Conservation (phyloP, 2,329 filamentous ascomycete genomes). For the Arthroderma sp. region DNA sequence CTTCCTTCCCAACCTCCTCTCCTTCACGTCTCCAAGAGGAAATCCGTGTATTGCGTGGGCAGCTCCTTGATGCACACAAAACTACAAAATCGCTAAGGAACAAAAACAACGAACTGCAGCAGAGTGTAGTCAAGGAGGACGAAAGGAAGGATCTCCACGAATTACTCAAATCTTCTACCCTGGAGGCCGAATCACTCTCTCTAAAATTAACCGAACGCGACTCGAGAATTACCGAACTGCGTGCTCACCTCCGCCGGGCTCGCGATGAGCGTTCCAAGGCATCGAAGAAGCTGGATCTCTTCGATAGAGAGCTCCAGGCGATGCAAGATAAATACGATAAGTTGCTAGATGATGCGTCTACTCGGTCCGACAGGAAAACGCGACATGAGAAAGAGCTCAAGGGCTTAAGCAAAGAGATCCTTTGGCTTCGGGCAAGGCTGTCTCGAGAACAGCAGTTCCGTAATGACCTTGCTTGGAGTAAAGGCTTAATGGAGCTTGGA, state of each 20-base stretch:
- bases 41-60: conserved; percentile 44
- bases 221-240: conserved; percentile 44
- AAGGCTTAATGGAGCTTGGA: conserved; percentile 65
- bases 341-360: conserved; percentile 36
- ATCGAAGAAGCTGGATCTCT: conserved; percentile 27
- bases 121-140: conserved; percentile 29
- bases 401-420: conserved; percentile 76
- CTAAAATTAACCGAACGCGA: conserved; percentile 59
- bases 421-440: conserved; percentile 74
- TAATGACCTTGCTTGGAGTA: conserved; percentile 69
- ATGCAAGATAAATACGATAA: conserved; percentile 51
- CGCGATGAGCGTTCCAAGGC: conserved; percentile 34
- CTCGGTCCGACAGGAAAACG: conserved; percentile 29
- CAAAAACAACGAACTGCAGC: conserved; percentile 39
- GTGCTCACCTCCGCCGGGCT: conserved; percentile 50
- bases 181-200: conserved; percentile 52
- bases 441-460: conserved; percentile 69
- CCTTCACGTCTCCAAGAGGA: conserved; percentile 36
- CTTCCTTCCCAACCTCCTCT: conserved; percentile 41
- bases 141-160: conserved; percentile 33
- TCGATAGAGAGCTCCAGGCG: conserved; percentile 30
- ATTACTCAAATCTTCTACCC: conserved; percentile 33
- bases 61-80: conserved; percentile 48
- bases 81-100: conserved; percentile 43
- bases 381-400: conserved; percentile 53